Base-by-base conservation (phyloP, 2,329 filamentous ascomycete genomes). In the Alternaria viburni region DNA sequence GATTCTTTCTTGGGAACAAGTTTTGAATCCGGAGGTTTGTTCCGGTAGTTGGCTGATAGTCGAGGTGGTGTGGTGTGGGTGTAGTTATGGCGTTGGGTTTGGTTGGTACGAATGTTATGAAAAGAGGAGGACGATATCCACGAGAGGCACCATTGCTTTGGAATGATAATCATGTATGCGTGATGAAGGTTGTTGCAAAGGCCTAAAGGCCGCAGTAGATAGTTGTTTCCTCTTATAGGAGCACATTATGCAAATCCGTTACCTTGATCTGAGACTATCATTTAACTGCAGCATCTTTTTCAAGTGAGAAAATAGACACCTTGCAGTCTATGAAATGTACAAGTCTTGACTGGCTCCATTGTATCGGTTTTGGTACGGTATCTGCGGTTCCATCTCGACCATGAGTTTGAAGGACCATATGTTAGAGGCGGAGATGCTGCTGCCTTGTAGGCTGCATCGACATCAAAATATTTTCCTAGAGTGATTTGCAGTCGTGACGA, bases 81-180 rank as follows among this genome's bases (percentile, higher is more conserved):
- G 54, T 68, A 55, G 54, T 41, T 45, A 60, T 57, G 68, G 68
- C 68, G 69, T 70, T 72, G 9, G 13, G 62, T 46, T 65, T 46
- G 62, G 41, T 67, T 60, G 49, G 56, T 36, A 59, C 50, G 43
- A 64, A 57, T 43, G 66, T 51, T 57, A 52, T 57, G 46, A 45
- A 57, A 62, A 64, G 65, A 67, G 58, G 63, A 52, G 56, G 65
- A 66, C 52, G 68, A 70, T 70, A 70, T 69, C 63, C 62, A 66
- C 36, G 60, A 63, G 54, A 65, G 64, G 64, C 64, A 65, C 54
- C 50, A 45, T 61, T 64, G 63, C 55, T 63, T 41, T 60, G 67
- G 63, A 64, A 65, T 63, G 61, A 52, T 36, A 32, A 68, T 61
- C 64, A 68, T 55, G 47, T 52, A 25, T 62, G 43, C 28, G 59